Percentiles rank a stretch among this genome's conserved stretches.
Evolutionary conservation across 352 stramenopile species (phyloP).

Genomic region (Phytophthora megakarya): DNA sequence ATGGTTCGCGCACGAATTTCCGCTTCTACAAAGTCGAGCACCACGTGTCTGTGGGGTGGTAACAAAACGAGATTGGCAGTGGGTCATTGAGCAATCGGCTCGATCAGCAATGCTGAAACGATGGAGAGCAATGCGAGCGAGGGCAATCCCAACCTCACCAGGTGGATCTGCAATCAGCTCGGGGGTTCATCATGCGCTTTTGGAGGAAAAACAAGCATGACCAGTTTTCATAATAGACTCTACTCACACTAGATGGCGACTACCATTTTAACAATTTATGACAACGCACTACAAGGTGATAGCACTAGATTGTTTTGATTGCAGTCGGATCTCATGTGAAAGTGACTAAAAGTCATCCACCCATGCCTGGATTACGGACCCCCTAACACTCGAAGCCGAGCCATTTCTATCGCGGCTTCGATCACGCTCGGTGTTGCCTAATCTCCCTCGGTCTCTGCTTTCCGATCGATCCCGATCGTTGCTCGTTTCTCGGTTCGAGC

Average conservation of each 20-base stretch:
- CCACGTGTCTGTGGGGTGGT: constrained; percentile 61
- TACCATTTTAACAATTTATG: too few species aligned
- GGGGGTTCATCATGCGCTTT: not conserved
- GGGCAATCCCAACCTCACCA: constrained; percentile 10
- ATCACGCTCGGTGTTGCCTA: constrained; percentile 31
- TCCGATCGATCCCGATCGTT: constrained; percentile 29
- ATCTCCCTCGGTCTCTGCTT: constrained; percentile 11
- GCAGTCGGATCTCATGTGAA: not conserved
- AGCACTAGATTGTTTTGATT: not conserved
- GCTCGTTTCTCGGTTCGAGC: constrained; percentile 29
- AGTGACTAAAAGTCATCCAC: constrained; percentile 48
- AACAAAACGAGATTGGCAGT: constrained; percentile 58
- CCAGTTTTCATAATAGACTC: too few species aligned
- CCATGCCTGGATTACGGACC: constrained; percentile 75
- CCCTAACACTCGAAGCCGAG: constrained; percentile 39
- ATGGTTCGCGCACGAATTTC: constrained; percentile 72
- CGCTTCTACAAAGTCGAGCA: constrained; percentile 51
- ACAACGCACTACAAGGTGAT: constrained; percentile 3
- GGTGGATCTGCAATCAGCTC: not conserved
- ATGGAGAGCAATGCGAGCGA: constrained; percentile 48
- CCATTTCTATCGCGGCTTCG: constrained; percentile 27
- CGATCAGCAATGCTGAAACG: constrained; percentile 51
- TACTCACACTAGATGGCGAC: too few species aligned
- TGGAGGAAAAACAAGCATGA: not conserved
- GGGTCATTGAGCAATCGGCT: constrained; percentile 65